phyloP scores from a whole-genome alignment of 345 rosid species.

The Erodium maritimum region DNA sequence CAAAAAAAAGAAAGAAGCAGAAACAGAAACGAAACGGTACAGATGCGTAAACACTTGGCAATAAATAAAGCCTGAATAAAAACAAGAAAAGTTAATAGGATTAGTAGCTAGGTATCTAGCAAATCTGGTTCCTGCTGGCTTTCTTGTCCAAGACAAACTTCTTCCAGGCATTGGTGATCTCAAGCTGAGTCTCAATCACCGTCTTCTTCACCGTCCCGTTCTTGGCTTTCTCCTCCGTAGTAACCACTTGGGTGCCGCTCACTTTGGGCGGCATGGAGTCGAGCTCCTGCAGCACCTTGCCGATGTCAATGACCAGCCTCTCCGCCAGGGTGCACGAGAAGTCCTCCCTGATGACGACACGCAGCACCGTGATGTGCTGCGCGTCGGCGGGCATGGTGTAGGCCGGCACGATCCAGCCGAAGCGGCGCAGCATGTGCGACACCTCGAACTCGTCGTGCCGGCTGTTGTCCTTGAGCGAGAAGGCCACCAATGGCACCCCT shows the following conservation, averaged over 20 bases:
- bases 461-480: slow-evolving; percentile 67
- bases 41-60: too few species aligned
- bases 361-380: slow-evolving; percentile 75
- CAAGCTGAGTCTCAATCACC: slow-evolving; percentile 52
- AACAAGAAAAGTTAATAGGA: too few species aligned
- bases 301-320: slow-evolving; percentile 66
- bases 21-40: too few species aligned
- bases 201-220: slow-evolving; percentile 39
- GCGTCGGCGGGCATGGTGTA: slow-evolving; percentile 33
- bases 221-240: too few species aligned
- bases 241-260: slow-evolving; percentile 23
- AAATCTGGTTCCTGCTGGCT: slow-evolving; percentile 42
- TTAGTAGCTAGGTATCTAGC: too few species aligned
- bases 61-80: too few species aligned
- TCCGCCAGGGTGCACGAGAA: slow-evolving; percentile 86
- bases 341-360: slow-evolving; percentile 86
- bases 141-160: slow-evolving; percentile 47
- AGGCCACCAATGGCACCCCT: slow-evolving; percentile 85
- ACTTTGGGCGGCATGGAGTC: slow-evolving; percentile 51
- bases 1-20: too few species aligned
- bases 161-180: slow-evolving; percentile 59
- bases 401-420: slow-evolving; percentile 86
- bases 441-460: slow-evolving; percentile 65
- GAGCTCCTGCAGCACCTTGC: slow-evolving; percentile 64
- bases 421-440: slow-evolving; percentile 68